These are phyloP conservation scores for Trifolium fragiferum DNA, from an alignment of 306 rosid genomes.

Conservation along the genomic window DNA sequence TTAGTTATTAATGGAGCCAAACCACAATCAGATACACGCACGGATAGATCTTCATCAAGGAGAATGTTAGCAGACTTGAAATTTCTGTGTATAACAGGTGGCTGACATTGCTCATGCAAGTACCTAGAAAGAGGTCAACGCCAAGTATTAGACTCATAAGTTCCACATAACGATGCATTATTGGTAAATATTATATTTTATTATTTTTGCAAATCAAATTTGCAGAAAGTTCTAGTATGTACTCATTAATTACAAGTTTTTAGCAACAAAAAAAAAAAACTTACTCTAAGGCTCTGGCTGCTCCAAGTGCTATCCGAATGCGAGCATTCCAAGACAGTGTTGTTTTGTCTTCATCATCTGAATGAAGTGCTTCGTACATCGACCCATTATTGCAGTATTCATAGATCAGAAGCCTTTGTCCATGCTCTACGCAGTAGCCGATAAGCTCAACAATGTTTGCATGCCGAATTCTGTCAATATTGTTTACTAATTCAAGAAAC, in stretches of 20 bases:
- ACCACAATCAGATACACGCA: constrained; percentile 86
- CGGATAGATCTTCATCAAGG: constrained; percentile 76
- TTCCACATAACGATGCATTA: constrained; percentile 22
- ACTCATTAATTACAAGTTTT: neutral
- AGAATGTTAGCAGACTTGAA: constrained; percentile 88
- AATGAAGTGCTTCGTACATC: constrained; percentile 77
- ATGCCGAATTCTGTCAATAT: constrained; percentile 78
- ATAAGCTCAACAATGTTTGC: constrained; percentile 75
- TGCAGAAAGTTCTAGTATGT: constrained; percentile 7
- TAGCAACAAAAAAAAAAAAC: constrained; percentile 35
- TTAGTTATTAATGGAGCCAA: constrained; percentile 82
- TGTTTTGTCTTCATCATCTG: constrained; percentile 66
- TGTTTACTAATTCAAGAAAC: constrained; percentile 78
- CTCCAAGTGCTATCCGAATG: constrained; percentile 86
- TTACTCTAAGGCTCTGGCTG: constrained; percentile 96
- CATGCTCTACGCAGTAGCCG: constrained; percentile 89
- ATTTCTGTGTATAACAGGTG: constrained; percentile 82
- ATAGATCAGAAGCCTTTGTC: constrained; percentile 79
- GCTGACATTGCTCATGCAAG: constrained; percentile 85
- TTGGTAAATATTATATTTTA: constrained; percentile 14
- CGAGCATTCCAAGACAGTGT: constrained; percentile 83
- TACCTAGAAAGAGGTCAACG: constrained; percentile 60
- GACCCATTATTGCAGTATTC: constrained; percentile 87
- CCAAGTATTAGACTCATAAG: constrained; percentile 43
- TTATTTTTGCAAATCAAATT: constrained; percentile 23